phyloP scores from a whole-genome alignment of 2,329 filamentous ascomycete species.

The Botrytis porri region DNA sequence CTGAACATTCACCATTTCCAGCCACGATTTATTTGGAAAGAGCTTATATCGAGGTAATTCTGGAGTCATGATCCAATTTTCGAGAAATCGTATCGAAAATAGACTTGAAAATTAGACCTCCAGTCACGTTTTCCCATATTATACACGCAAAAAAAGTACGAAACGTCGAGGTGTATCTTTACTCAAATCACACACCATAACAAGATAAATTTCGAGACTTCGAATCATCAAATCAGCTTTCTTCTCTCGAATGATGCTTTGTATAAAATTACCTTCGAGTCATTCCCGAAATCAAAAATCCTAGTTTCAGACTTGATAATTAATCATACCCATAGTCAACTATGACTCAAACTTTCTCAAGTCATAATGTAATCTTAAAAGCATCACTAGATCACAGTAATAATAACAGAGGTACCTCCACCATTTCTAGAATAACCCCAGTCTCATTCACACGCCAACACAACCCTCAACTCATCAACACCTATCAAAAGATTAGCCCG shows the following conservation, averaged over 20 bases:
- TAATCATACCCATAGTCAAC: neutral
- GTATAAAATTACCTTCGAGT: neutral
- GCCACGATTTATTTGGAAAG: neutral
- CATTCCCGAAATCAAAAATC: too few relatives aligned
- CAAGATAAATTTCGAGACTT: neutral
- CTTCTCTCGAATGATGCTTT: neutral
- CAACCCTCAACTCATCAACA: neutral
- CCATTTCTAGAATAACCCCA: neutral
- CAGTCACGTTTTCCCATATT: neutral
- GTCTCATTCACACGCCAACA: neutral
- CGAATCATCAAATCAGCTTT: neutral
- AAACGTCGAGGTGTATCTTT: too few relatives aligned
- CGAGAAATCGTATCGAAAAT: neutral
- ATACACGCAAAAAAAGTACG: neutral
- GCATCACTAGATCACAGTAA: too few relatives aligned
- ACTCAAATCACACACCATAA: neutral
- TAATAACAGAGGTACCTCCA: accelerated
- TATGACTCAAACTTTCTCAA: neutral
- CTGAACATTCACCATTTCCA: neutral
- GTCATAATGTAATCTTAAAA: too few relatives aligned
- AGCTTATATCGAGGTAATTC: neutral
- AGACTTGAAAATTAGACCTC: neutral
- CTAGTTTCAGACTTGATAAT: neutral
- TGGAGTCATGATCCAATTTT: neutral
- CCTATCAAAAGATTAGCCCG: neutral